These are phyloP conservation scores for Pseudozyma sp. DNA, from an alignment of 1,284 basidiomycete genomes.

Conservation along the genomic window DNA sequence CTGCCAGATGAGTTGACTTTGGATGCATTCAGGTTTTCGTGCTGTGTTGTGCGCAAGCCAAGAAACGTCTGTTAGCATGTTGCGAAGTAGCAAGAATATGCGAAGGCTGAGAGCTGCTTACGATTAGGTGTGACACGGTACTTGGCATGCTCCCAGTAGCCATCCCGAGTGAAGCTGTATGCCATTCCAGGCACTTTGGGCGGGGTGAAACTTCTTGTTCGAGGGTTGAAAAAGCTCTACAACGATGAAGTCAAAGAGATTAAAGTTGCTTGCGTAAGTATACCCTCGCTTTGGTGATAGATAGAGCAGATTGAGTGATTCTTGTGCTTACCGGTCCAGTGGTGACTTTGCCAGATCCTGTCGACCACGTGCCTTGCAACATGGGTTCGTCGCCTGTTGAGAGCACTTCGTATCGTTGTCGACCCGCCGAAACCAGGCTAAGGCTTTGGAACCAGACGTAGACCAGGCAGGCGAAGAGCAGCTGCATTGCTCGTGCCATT, in stretches of 20 bases:
- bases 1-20: conserved; percentile 66
- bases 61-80: neutral
- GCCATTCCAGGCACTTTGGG: conserved; percentile 60
- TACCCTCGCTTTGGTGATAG: neutral
- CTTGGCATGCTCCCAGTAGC: conserved; percentile 66
- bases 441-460: conserved; percentile 10
- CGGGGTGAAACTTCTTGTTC: conserved; percentile 61
- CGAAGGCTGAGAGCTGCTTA: conserved; percentile 22
- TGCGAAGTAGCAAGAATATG: neutral
- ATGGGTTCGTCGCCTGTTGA: conserved; percentile 35
- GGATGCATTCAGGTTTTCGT: conserved; percentile 60
- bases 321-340: conserved; percentile 52
- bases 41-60: conserved; percentile 1
- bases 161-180: conserved; percentile 67
- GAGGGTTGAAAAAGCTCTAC: conserved; percentile 64
- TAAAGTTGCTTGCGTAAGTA: neutral
- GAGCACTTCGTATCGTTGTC: conserved; percentile 38
- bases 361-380: conserved; percentile 64
- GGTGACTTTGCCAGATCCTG: conserved; percentile 56
- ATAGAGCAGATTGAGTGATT: neutral
- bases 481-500: conserved; percentile 18
- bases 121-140: conserved; percentile 59
- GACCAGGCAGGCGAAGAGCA: conserved; percentile 21
- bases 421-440: conserved; percentile 22
- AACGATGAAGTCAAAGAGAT: neutral